Percentiles rank a stretch among this genome's conserved stretches.
Evolutionary conservation across 176 grass and related monocot species (phyloP).

Genomic region (Microstegium vimineum): DNA sequence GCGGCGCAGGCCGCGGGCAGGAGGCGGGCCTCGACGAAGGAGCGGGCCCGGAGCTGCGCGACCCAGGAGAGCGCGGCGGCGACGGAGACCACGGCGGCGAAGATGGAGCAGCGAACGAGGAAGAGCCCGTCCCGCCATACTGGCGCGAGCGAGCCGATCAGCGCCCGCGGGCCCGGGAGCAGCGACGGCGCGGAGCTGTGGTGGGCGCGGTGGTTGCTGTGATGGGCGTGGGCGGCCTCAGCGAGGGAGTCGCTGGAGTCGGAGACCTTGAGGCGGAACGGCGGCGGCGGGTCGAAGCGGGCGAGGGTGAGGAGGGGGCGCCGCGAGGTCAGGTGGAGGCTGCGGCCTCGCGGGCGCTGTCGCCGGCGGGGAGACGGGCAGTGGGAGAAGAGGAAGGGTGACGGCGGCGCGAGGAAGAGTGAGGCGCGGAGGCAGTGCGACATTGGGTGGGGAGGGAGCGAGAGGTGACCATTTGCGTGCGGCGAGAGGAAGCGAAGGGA

Average conservation of each 20-base stretch:
- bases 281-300: conserved; percentile 27
- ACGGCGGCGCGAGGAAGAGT: conserved; percentile 54
- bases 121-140: conserved; percentile 90
- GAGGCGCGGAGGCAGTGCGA: conserved; percentile 36
- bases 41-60: conserved; percentile 58
- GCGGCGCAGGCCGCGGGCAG: conserved; percentile 75
- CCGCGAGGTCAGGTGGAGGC: not conserved
- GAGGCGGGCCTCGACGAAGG: conserved; percentile 74
- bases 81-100: conserved; percentile 67
- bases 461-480: conserved; percentile 53
- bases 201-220: no score
- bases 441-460: conserved; percentile 34
- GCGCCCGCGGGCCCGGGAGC: conserved; percentile 39
- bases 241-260: conserved; percentile 37
- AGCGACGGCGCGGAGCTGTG: conserved; percentile 1
- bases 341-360: conserved; percentile 3
- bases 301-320: conserved; percentile 34
- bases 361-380: conserved; percentile 17
- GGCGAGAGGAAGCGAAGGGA: conserved; percentile 8
- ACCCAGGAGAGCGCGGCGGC: conserved; percentile 79
- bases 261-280: conserved; percentile 33
- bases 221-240: not conserved
- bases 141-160: conserved; percentile 55
- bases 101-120: conserved; percentile 80
- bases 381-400: conserved; percentile 2